phyloP scores from a whole-genome alignment of 768 basidiomycete species.

The Mycena galopus region DNA sequence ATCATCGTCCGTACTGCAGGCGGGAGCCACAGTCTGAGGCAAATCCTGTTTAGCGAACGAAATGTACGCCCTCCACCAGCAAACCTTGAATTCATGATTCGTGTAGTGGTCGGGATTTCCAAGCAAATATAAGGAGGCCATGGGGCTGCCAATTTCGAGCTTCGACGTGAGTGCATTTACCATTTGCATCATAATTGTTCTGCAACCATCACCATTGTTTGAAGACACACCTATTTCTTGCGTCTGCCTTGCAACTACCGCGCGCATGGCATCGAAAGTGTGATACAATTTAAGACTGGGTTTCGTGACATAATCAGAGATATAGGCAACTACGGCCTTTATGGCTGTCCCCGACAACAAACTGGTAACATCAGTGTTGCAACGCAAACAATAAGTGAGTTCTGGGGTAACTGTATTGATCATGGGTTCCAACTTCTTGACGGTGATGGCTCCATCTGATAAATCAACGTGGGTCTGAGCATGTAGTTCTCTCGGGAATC shows the following conservation, averaged over 20 bases:
- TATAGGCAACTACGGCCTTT: background rate
- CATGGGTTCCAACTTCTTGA: background rate
- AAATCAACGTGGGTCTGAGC: background rate
- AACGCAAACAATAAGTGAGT: background rate
- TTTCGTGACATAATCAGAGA: background rate
- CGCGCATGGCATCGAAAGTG: too few species aligned
- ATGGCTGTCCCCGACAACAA: background rate
- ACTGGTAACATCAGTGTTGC: background rate
- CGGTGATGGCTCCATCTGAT: background rate
- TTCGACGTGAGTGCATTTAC: background rate
- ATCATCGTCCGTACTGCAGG: too few species aligned
- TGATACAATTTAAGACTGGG: background rate
- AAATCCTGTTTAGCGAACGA: background rate
- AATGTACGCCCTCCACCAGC: background rate
- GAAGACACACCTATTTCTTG: too few species aligned
- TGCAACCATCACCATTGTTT: background rate
- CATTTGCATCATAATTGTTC: background rate
- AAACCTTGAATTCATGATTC: background rate
- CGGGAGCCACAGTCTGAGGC: too few species aligned
- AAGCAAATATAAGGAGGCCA: background rate
- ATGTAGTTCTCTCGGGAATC: background rate
- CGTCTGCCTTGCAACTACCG: too few species aligned
- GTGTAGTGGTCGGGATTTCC: background rate
- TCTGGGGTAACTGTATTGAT: background rate
- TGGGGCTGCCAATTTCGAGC: background rate